Evolutionary conservation across 495 filamentous ascomycete species (phyloP), one percentile per base, ranked within the genome.

Genomic region (Trichoderma virens): DNA sequence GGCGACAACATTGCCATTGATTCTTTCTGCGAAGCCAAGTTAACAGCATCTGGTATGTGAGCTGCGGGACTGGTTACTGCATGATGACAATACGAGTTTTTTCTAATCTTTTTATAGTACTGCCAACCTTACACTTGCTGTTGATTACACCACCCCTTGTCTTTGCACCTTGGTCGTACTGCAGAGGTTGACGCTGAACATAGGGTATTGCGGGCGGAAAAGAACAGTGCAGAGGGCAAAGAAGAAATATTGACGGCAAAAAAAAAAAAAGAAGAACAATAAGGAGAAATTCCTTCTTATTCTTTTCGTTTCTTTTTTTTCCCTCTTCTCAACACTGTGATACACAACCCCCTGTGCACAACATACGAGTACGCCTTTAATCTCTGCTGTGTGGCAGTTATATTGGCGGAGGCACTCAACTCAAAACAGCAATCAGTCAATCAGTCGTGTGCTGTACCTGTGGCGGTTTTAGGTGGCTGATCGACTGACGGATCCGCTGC

Each of bases 401-500:
- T 20, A 47, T 47, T 47, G 18, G 8, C 43, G 43, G 43, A 13
- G 18, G 9, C 9, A 20, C 43, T 20, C 43, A 20, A 23, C 20
- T 23, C 4, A n/a, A 47, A 47, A 20, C 43, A 47, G 43, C n/a
- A 35, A 47, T 47, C n/a, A 23, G 20, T 16, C 43, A 47, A 20
- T 47, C 43, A 20, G 18, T 20, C 43, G 43, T 11, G 34, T 45
- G 18, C 41, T 45, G 45, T 8, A 27, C 5, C 25, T 56, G 51
- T 31, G 51, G 51, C 51, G 51, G 13, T 25, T 13, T 20, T 20
- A 45, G 41, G 13, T 18, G n/a, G 13, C n/a, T 45, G 51, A 56
- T 56, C 51, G 51, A 27, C 51, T 56, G 51, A 56, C 51, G 51
- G 51, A 56, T 56, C 51, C 51, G 23, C 51, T 56, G 51, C 25